Conservation (phyloP, 768 basidiomycete species). For the Pleurotus pulmonarius region DNA sequence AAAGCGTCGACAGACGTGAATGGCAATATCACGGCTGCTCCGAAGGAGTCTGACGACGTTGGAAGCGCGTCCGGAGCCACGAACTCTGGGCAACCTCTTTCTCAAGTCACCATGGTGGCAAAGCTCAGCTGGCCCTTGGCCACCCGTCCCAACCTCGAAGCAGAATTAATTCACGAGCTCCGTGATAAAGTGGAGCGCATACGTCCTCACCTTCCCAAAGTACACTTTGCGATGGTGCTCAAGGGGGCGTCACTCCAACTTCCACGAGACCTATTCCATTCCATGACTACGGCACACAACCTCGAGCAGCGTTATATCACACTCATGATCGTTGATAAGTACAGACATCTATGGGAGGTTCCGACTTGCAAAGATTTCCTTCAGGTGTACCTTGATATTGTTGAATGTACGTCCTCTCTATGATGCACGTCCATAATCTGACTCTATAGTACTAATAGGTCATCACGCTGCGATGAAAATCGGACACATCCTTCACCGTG, state of each 20-base stretch:
- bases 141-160: constrained; percentile 7
- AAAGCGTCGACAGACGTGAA: too few relatives aligned
- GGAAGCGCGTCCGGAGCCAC: neutral
- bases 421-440: neutral
- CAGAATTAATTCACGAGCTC: constrained; percentile 7
- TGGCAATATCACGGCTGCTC: neutral
- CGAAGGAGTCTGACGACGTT: neutral
- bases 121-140: constrained; percentile 15
- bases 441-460: constrained; percentile 10
- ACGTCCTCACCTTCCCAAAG: constrained; percentile 12
- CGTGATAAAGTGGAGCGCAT: constrained; percentile 7
- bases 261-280: neutral
- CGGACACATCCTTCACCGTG: constrained; percentile 22
- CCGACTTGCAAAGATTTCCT: constrained; percentile 20
- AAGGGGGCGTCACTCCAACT: constrained; percentile 10
- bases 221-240: neutral
- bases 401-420: constrained; percentile 22
- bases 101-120: neutral
- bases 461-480: constrained; percentile 19
- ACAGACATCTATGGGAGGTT: constrained; percentile 18
- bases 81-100: neutral
- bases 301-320: constrained; percentile 14
- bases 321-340: constrained; percentile 14
- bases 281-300: neutral
- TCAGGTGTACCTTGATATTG: constrained; percentile 21